A percentile compares a stretch with the other conserved stretches of the same genome.
Conservation (phyloP, 257 asterid species). For the Penstemon newberryi region DNA sequence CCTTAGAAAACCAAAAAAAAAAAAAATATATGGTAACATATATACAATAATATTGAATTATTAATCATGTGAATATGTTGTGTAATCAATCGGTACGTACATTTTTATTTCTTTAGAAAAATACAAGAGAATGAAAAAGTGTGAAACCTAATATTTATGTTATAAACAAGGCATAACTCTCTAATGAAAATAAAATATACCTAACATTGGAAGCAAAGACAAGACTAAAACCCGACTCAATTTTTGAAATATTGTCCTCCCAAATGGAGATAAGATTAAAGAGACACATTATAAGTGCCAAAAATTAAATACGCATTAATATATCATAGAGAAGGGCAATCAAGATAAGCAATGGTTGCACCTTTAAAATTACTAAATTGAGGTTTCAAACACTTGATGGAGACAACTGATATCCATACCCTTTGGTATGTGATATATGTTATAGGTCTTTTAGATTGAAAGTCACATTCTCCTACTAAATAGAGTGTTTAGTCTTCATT, state of each 20-base stretch:
- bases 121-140: too few relatives aligned
- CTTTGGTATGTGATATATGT: constrained; percentile 24
- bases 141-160: too few relatives aligned
- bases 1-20: too few relatives aligned
- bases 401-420: constrained; percentile 3
- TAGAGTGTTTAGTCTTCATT: background rate
- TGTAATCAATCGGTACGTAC: too few relatives aligned
- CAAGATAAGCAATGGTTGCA: constrained; percentile 26
- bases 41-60: too few relatives aligned
- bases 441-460: constrained; percentile 20
- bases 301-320: background rate
- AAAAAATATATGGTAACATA: too few relatives aligned
- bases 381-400: constrained; percentile 24
- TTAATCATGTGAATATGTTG: too few relatives aligned
- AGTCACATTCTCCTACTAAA: constrained; percentile 31
- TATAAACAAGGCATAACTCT: too few relatives aligned
- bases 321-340: constrained; percentile 23
- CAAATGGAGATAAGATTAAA: constrained; percentile 24
- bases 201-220: too few relatives aligned
- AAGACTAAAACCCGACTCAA: too few relatives aligned
- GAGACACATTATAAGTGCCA: constrained; percentile 9
- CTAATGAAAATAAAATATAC: too few relatives aligned
- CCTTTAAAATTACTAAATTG: constrained; percentile 22
- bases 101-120: too few relatives aligned
- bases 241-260: constrained; percentile 9